Conservation (phyloP, 768 basidiomycete species). For the Pleurotus giganteus region DNA sequence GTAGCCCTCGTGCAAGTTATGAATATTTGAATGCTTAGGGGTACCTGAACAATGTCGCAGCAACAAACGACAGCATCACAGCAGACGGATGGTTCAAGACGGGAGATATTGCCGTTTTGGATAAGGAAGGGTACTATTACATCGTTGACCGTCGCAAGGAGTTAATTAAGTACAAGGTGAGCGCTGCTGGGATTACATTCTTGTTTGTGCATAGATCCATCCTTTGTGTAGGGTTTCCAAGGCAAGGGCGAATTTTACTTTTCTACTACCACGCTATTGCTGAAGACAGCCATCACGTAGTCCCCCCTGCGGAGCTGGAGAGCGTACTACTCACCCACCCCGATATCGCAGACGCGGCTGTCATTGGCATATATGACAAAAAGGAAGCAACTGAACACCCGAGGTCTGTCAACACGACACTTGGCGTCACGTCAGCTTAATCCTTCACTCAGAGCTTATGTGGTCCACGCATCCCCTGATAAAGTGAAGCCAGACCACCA, state of each 20-base stretch:
- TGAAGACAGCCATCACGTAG: slow-evolving; percentile 31
- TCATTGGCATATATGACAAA: slow-evolving; percentile 69
- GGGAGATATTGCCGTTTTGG: slow-evolving; percentile 72
- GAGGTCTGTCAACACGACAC: slow-evolving; percentile 36
- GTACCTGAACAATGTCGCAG: slow-evolving; percentile 69
- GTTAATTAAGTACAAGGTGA: slow-evolving; percentile 72
- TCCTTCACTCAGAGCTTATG: slow-evolving; percentile 48
- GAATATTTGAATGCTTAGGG: slow-evolving; percentile 41
- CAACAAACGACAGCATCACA: slow-evolving; percentile 70
- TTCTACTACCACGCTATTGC: not conserved
- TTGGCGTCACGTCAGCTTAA: not conserved
- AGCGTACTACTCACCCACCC: slow-evolving; percentile 72
- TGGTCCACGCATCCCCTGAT: slow-evolving; percentile 50
- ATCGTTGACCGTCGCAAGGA: slow-evolving; percentile 78
- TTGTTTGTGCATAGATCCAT: not conserved
- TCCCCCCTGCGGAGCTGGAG: slow-evolving; percentile 87
- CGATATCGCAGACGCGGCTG: slow-evolving; percentile 74
- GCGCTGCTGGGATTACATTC: not conserved
- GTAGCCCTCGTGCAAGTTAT: not conserved
- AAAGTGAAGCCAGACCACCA: slow-evolving; percentile 31
- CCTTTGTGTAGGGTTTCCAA: slow-evolving; percentile 62
- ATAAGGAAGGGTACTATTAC: slow-evolving; percentile 68
- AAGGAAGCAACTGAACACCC: slow-evolving; percentile 82
- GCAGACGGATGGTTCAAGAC: slow-evolving; percentile 85
- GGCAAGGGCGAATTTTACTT: slow-evolving; percentile 33